These are phyloP conservation scores for Heterobasidion parviporum DNA, from an alignment of 1,284 basidiomycete genomes.

Conservation along the genomic window DNA sequence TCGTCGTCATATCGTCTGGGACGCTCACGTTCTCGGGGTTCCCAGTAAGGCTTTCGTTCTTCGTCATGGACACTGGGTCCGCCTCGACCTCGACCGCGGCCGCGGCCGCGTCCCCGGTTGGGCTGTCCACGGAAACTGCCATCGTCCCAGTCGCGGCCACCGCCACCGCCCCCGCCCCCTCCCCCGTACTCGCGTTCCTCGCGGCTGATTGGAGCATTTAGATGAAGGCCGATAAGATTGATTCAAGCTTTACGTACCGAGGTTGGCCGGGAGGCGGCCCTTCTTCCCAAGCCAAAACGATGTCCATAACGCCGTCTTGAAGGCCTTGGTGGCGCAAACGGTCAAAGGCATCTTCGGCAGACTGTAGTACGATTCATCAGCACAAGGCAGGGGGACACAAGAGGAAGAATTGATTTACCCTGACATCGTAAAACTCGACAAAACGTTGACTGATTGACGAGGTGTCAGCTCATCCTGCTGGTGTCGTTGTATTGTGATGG, in stretches of 20 bases:
- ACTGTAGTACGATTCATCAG: conserved; percentile 29
- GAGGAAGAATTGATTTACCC: conserved; percentile 34
- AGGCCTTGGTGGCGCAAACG: conserved; percentile 69
- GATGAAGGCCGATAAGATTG: neutral
- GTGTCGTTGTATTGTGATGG: neutral
- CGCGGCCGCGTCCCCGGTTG: conserved; percentile 22
- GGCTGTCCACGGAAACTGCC: conserved; percentile 19
- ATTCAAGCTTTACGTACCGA: conserved; percentile 18
- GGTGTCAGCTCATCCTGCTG: neutral
- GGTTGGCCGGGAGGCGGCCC: conserved; percentile 20
- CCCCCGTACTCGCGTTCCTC: conserved; percentile 15
- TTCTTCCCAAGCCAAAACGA: conserved; percentile 83
- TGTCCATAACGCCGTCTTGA: conserved; percentile 82
- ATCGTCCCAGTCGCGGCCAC: conserved; percentile 19
- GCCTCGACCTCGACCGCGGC: conserved; percentile 22
- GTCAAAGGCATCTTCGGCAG: conserved; percentile 74
- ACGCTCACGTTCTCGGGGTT: conserved; percentile 36
- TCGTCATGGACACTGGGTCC: conserved; percentile 22
- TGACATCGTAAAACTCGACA: conserved; percentile 84
- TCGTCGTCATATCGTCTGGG: conserved; percentile 37
- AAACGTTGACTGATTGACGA: conserved; percentile 56
- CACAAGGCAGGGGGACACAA: neutral
- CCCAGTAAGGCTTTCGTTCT: conserved; percentile 37
- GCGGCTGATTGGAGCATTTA: conserved; percentile 4
- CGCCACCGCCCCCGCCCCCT: conserved; percentile 25